Evolutionary conservation across 129 eudicot species (phyloP).

Genomic region (Flaveria sonorensis): DNA sequence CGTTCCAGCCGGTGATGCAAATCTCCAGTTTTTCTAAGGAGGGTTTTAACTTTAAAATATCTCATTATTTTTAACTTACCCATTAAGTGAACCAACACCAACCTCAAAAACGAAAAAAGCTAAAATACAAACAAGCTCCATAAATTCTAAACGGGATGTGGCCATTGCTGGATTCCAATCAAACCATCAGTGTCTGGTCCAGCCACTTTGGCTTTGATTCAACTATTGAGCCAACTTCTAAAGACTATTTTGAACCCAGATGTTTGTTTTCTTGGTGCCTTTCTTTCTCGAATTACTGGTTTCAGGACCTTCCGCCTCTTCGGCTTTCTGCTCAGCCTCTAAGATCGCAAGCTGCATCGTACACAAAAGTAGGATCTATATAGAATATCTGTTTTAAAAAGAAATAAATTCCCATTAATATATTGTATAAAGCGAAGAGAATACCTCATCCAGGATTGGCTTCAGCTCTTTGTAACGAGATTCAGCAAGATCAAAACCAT

Average conservation of each 20-base stretch:
- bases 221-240: conserved; percentile 12
- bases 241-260: conserved; percentile 47
- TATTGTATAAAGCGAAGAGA: conserved; percentile 1
- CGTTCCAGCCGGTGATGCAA: conserved; percentile 18
- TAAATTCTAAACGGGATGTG: background rate
- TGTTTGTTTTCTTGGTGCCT: conserved; percentile 64
- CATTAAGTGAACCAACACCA: conserved; percentile 1
- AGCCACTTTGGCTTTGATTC: conserved; percentile 14
- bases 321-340: conserved; percentile 96
- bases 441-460: conserved; percentile 96
- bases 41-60: conserved; percentile 15
- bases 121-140: conserved; percentile 28
- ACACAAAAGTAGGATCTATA: background rate
- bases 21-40: conserved; percentile 25
- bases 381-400: background rate
- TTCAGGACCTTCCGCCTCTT: conserved; percentile 91
- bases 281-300: conserved; percentile 63
- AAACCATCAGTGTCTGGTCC: conserved; percentile 6
- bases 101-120: background rate
- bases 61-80: conserved; percentile 4
- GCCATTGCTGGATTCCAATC: conserved; percentile 2
- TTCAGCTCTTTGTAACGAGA: conserved; percentile 89
- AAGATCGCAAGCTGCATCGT: conserved; percentile 62
- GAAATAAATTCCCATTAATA: background rate
- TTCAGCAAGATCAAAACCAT: conserved; percentile 98